Evolutionary conservation across 2,329 filamentous ascomycete genomes (phyloP).

Genomic region (Scytalidium lignicola): DNA sequence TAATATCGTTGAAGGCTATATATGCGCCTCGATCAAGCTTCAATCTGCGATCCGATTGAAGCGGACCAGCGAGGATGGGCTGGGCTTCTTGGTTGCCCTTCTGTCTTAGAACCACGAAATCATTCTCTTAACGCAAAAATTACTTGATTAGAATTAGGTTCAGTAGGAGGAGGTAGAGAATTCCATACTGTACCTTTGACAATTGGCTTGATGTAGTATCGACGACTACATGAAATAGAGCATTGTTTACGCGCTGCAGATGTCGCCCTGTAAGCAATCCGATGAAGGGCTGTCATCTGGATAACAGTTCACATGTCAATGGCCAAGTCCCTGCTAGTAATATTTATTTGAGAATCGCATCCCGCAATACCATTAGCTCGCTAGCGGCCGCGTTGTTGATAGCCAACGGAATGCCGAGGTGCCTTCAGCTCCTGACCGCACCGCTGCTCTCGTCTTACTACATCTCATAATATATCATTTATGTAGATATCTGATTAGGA

Average conservation of each 20-base stretch:
- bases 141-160: not conserved
- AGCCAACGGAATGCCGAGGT: not conserved
- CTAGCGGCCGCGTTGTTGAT: constrained; percentile 6
- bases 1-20: constrained; percentile 34
- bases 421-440: not conserved
- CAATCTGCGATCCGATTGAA: constrained; percentile 32
- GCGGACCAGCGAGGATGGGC: constrained; percentile 34
- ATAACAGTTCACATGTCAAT: not conserved
- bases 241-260: not conserved
- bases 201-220: constrained; percentile 7
- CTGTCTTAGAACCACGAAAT: constrained; percentile 24
- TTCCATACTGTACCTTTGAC: constrained; percentile 12
- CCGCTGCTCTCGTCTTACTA: not conserved
- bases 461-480: not conserved
- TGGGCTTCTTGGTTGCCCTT: constrained; percentile 6
- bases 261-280: not conserved
- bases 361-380: not conserved
- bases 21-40: constrained; percentile 28
- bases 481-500: not conserved
- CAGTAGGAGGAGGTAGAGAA: not conserved
- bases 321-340: no score
- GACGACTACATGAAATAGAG: constrained; percentile 1
- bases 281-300: not conserved
- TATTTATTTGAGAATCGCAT: not conserved
- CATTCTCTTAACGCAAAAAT: constrained; percentile 19